Conservation (phyloP, 805 yeast species). For the Tetrapisispora arboricola region DNA sequence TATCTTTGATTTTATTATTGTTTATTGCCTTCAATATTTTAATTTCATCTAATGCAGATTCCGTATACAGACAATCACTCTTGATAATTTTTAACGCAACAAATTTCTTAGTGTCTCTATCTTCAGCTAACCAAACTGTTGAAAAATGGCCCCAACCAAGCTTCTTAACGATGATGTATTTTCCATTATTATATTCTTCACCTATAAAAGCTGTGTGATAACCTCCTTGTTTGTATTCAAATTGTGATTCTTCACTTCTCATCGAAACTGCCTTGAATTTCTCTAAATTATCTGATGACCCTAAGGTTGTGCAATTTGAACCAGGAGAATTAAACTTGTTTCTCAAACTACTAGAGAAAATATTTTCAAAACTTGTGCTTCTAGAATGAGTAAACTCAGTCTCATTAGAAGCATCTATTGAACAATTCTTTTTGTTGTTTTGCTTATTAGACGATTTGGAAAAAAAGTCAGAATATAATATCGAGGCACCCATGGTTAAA, state of each 20-base stretch:
- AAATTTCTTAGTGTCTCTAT: conserved; percentile 44
- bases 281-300: background rate
- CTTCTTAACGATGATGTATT: conserved; percentile 74
- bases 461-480: background rate
- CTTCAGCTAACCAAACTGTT: conserved; percentile 85
- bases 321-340: too few relatives aligned
- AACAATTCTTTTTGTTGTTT: background rate
- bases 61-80: conserved; percentile 82
- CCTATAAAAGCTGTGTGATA: conserved; percentile 91
- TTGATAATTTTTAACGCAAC: conserved; percentile 94
- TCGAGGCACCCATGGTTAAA: conserved; percentile 1
- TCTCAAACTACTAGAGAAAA: too few relatives aligned
- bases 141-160: conserved; percentile 99
- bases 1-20: conserved; percentile 27
- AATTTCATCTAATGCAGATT: conserved; percentile 90
- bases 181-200: conserved; percentile 67
- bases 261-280: background rate
- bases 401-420: background rate
- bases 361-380: background rate
- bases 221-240: conserved; percentile 87
- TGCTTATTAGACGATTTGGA: background rate
- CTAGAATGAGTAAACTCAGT: background rate
- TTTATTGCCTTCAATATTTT: conserved; percentile 51
- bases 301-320: too few relatives aligned
- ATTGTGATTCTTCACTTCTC: conserved; percentile 69